phyloP scores from a whole-genome alignment of 2,329 filamentous ascomycete genomes.

The Penicillium sp. region DNA sequence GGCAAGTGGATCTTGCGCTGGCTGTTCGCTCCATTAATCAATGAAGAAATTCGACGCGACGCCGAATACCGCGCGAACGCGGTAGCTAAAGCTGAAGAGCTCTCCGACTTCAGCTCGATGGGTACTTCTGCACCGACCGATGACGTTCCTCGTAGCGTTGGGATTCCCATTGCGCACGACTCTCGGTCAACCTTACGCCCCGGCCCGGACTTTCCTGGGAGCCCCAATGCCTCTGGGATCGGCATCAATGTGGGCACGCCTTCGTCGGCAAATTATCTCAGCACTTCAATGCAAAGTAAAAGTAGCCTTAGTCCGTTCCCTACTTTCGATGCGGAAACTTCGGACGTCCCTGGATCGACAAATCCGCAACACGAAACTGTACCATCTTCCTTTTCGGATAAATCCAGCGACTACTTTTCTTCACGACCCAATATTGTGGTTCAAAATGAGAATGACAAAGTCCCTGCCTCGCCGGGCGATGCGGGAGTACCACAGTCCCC shows the following conservation, averaged over 20 bases:
- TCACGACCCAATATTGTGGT: slow-evolving; percentile 45
- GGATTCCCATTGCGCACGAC: slow-evolving; percentile 26
- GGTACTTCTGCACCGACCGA: slow-evolving; percentile 59
- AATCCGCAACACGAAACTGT: slow-evolving; percentile 43
- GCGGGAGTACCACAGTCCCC: slow-evolving; percentile 47
- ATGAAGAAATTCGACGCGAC: slow-evolving; percentile 83
- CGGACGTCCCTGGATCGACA: slow-evolving; percentile 44
- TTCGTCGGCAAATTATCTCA: slow-evolving; percentile 24
- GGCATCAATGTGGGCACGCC: slow-evolving; percentile 63
- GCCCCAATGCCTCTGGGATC: slow-evolving; percentile 66
- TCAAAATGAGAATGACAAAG: slow-evolving; percentile 43
- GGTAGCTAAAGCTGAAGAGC: slow-evolving; percentile 57
- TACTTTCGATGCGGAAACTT: slow-evolving; percentile 25
- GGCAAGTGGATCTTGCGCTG: slow-evolving; percentile 95
- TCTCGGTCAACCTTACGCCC: slow-evolving; percentile 54
- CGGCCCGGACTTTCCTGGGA: slow-evolving; percentile 54
- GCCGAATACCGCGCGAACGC: slow-evolving; percentile 64
- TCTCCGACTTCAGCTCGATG: slow-evolving; percentile 49
- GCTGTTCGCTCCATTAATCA: slow-evolving; percentile 80
- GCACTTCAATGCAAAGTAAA: slow-evolving; percentile 30
- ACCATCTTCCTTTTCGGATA: slow-evolving; percentile 55
- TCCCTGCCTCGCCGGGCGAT: slow-evolving; percentile 45
- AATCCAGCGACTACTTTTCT: slow-evolving; percentile 69
- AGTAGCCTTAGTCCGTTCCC: slow-evolving; percentile 28
- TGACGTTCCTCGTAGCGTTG: slow-evolving; percentile 24